Percentiles rank a stretch among this genome's conserved stretches.
These are phyloP conservation scores for Babesia sp. DNA, from an alignment of 169 alveolate species.

Conservation along the genomic window DNA sequence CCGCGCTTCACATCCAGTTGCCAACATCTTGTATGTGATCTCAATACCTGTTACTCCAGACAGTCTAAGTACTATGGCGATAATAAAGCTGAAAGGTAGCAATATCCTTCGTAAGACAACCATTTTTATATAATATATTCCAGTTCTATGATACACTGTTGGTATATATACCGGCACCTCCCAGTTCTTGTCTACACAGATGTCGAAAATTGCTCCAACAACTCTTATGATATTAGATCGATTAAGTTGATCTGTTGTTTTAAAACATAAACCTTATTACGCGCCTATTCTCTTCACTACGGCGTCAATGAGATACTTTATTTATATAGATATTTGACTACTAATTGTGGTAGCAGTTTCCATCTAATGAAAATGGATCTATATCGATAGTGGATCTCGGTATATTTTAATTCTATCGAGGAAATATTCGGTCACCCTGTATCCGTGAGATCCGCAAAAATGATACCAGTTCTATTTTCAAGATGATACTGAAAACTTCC, in stretches of 20 bases:
- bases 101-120: neutral
- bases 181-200: no score
- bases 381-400: neutral
- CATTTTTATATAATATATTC: neutral
- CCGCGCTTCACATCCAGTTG: conserved; percentile 4
- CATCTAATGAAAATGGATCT: neutral
- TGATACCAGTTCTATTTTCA: neutral
- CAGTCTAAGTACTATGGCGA: neutral
- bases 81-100: neutral
- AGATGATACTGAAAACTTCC: neutral
- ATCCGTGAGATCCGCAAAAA: neutral
- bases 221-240: no score
- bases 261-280: no score
- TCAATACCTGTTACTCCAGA: neutral
- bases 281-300: no score
- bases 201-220: no score
- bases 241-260: no score
- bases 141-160: no score
- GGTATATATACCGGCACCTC: no score
- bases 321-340: no score
- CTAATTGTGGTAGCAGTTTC: no score
- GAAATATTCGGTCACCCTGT: neutral
- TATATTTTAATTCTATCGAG: neutral
- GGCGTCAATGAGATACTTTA: no score
- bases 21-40: neutral